These are phyloP conservation scores for Epichloe bromicola DNA, from an alignment of 2,329 filamentous ascomycete species.

Conservation along the genomic window DNA sequence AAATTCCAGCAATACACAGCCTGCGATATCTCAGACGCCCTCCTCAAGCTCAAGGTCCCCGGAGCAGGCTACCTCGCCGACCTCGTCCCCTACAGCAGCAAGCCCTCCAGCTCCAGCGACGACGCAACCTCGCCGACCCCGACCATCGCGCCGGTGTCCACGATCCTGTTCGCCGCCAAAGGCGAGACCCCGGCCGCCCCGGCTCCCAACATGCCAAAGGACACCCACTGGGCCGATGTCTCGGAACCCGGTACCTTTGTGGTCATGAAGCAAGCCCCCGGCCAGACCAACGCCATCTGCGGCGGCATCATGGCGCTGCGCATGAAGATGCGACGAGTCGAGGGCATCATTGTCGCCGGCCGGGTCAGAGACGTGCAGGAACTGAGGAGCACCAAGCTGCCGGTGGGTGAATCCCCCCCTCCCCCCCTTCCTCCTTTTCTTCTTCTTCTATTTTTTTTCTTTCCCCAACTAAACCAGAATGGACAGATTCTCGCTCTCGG, in stretches of 20 bases:
- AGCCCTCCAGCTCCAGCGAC: constrained; percentile 10
- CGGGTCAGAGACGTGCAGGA: constrained; percentile 54
- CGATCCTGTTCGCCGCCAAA: constrained; percentile 50
- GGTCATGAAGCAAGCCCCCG: constrained; percentile 51
- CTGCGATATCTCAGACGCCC: constrained; percentile 57
- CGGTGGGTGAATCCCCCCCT: constrained; percentile 24
- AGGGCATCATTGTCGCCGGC: constrained; percentile 54
- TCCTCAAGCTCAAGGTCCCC: constrained; percentile 55
- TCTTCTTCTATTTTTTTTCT: no score
- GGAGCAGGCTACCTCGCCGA: constrained; percentile 56
- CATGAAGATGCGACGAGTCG: constrained; percentile 48
- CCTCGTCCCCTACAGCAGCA: constrained; percentile 22
- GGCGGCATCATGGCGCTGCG: constrained; percentile 66
- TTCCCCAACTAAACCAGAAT: not conserved
- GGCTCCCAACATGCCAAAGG: constrained; percentile 38
- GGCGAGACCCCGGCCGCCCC: constrained; percentile 21
- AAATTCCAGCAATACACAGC: constrained; percentile 27
- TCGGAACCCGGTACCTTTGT: constrained; percentile 47
- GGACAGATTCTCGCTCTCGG: constrained; percentile 41
- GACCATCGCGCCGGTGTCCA: constrained; percentile 45
- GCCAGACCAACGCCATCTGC: constrained; percentile 56
- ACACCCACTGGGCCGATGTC: constrained; percentile 56
- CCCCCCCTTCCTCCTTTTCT: not conserved
- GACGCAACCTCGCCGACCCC: constrained; percentile 22
- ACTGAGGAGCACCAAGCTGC: constrained; percentile 39